phyloP scores from a whole-genome alignment of 1,139 yeast genomes.

The Petasospora rhodanensis region DNA sequence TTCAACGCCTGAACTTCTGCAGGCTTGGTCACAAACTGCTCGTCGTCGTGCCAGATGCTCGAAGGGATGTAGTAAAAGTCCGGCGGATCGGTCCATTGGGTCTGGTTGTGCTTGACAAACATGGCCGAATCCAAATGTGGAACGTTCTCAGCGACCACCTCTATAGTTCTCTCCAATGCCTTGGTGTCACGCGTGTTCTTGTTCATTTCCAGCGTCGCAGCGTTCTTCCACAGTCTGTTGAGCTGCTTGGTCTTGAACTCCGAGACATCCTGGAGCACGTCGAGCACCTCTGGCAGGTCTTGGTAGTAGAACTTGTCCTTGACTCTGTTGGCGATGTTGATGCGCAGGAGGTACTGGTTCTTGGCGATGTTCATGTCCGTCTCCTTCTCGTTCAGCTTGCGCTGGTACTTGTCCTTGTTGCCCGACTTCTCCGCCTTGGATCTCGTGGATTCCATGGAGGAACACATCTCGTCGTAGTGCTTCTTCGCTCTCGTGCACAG shows the following conservation, averaged over 20 bases:
- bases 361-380: conserved; percentile 82
- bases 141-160: conserved; percentile 62
- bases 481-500: conserved; percentile 69
- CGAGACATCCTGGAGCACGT: conserved; percentile 78
- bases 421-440: conserved; percentile 55
- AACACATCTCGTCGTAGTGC: conserved; percentile 75
- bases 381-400: conserved; percentile 58
- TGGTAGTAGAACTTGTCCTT: conserved; percentile 92
- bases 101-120: conserved; percentile 81
- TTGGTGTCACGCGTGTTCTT: conserved; percentile 49
- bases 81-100: conserved; percentile 74
- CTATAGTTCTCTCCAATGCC: conserved; percentile 49
- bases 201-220: conserved; percentile 59
- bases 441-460: conserved; percentile 74
- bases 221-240: conserved; percentile 65
- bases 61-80: conserved; percentile 87
- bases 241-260: conserved; percentile 72
- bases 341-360: conserved; percentile 74
- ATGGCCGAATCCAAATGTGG: conserved; percentile 80
- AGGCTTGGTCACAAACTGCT: conserved; percentile 56
- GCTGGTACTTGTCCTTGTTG: conserved; percentile 53
- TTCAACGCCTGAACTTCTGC: conserved; percentile 66
- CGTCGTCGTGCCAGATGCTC: conserved; percentile 97
- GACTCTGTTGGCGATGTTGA: conserved; percentile 81
- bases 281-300: conserved; percentile 88